Percentiles rank a stretch among this genome's conserved stretches.
Evolutionary conservation across 176 grass and related monocot species (phyloP).

Genomic region (Ampelocalamus luodianensis): DNA sequence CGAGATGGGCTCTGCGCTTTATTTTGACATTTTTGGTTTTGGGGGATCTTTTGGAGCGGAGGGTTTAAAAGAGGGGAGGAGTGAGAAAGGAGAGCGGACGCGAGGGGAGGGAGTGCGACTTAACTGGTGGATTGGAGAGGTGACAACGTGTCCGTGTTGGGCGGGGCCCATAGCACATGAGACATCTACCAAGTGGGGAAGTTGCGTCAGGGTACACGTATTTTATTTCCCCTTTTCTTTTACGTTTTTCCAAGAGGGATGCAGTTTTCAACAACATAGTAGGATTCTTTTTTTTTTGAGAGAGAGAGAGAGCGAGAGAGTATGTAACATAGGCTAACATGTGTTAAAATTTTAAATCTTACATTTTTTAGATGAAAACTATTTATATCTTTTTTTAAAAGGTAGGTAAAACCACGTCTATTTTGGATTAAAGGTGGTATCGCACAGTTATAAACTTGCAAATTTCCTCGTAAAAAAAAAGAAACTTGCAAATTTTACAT

Average conservation of each 20-base stretch:
- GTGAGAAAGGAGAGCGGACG: slow-evolving; percentile 51
- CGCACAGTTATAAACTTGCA: too few species aligned
- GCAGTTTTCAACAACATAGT: too few species aligned
- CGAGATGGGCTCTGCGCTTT: slow-evolving; percentile 2
- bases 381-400: neutral
- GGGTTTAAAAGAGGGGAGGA: slow-evolving; percentile 25
- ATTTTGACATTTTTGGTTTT: slow-evolving; percentile 36
- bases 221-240: neutral
- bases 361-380: too few species aligned
- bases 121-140: slow-evolving; percentile 60
- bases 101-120: slow-evolving; percentile 39
- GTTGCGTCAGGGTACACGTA: neutral
- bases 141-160: slow-evolving; percentile 43
- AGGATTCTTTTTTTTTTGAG: too few species aligned
- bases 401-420: neutral
- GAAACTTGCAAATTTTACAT: too few species aligned
- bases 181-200: neutral
- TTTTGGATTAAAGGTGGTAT: neutral
- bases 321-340: neutral
- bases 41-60: neutral
- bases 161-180: neutral
- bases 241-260: neutral
- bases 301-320: too few species aligned
- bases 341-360: neutral
- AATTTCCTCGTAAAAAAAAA: too few species aligned